Conservation (phyloP, 345 rosid genomes). For the Microthlaspi erraticum region DNA sequence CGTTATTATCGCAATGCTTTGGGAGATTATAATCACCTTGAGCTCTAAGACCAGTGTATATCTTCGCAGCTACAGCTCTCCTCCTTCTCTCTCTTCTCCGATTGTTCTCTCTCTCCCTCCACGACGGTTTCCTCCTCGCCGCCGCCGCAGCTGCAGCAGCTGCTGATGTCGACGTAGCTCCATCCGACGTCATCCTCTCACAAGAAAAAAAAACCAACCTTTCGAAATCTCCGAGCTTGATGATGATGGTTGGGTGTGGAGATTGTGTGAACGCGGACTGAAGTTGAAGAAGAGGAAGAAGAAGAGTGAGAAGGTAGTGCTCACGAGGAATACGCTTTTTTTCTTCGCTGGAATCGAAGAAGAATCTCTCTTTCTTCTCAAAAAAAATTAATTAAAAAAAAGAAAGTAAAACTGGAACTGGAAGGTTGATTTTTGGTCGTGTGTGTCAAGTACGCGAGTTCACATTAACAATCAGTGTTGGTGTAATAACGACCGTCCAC, state of each 20-base stretch:
- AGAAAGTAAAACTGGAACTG: neutral
- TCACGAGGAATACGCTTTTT: constrained; percentile 67
- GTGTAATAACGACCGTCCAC: constrained; percentile 14
- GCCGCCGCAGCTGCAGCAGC: constrained; percentile 65
- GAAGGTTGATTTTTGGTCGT: constrained; percentile 16
- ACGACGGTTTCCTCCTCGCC: constrained; percentile 91
- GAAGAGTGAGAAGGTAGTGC: constrained; percentile 40
- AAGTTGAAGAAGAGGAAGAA: constrained; percentile 18
- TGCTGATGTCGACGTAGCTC: constrained; percentile 76
- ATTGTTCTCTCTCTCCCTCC: constrained; percentile 97
- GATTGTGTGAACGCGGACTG: constrained; percentile 33
- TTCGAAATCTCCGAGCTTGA: constrained; percentile 5
- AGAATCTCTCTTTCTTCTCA: constrained; percentile 45
- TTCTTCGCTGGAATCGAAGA: constrained; percentile 52
- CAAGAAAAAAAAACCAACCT: neutral
- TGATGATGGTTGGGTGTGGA: constrained; percentile 13
- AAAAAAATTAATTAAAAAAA: neutral
- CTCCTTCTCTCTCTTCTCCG: constrained; percentile 91
- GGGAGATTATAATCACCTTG: constrained; percentile 89
- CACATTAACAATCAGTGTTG: constrained; percentile 11
- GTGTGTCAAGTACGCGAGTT: constrained; percentile 29
- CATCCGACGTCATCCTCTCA: constrained; percentile 80
- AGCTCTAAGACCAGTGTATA: constrained; percentile 84
- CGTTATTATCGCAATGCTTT: constrained; percentile 94
- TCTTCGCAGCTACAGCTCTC: constrained; percentile 91